Conservation (phyloP, 2,329 filamentous ascomycete species). For the Phaeosphaeriaceae sp. region DNA sequence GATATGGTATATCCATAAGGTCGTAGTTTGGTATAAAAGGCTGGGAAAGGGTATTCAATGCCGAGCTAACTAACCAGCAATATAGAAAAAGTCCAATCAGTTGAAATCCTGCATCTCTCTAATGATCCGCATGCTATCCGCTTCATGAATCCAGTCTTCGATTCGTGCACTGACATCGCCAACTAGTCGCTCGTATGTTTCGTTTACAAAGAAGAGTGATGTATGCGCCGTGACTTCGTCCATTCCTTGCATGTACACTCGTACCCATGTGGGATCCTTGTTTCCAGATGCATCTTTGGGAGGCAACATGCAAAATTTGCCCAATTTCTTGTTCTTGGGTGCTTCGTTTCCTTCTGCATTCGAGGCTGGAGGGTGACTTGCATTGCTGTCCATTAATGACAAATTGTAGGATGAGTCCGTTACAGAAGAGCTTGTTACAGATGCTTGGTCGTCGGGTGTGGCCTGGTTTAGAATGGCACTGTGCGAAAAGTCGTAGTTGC, state of each 20-base stretch:
- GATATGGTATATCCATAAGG: too few relatives aligned
- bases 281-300: slow-evolving; percentile 62
- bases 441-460: slow-evolving; percentile 30
- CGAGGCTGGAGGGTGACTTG: slow-evolving; percentile 1
- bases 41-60: too few relatives aligned
- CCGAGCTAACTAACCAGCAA: too few relatives aligned
- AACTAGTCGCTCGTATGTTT: slow-evolving; percentile 78
- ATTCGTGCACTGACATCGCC: slow-evolving; percentile 73
- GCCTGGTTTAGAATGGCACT: slow-evolving; percentile 38
- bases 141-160: slow-evolving; percentile 72
- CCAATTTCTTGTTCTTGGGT: slow-evolving; percentile 60
- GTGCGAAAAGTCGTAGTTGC: slow-evolving; percentile 38
- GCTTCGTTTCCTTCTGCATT: slow-evolving; percentile 5
- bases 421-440: slow-evolving; percentile 4
- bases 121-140: slow-evolving; percentile 48
- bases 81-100: too few relatives aligned
- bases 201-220: slow-evolving; percentile 75
- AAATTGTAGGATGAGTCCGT: slow-evolving; percentile 28
- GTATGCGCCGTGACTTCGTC: slow-evolving; percentile 89
- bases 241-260: slow-evolving; percentile 79
- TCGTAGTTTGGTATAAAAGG: too few relatives aligned
- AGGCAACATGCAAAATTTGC: slow-evolving; percentile 81
- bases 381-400: slow-evolving; percentile 25
- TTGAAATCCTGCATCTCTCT: slow-evolving; percentile 36
- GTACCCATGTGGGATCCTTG: slow-evolving; percentile 75